These are phyloP conservation scores for Scedosporium boydii DNA, from an alignment of 2,329 filamentous ascomycete genomes.

Conservation along the genomic window DNA sequence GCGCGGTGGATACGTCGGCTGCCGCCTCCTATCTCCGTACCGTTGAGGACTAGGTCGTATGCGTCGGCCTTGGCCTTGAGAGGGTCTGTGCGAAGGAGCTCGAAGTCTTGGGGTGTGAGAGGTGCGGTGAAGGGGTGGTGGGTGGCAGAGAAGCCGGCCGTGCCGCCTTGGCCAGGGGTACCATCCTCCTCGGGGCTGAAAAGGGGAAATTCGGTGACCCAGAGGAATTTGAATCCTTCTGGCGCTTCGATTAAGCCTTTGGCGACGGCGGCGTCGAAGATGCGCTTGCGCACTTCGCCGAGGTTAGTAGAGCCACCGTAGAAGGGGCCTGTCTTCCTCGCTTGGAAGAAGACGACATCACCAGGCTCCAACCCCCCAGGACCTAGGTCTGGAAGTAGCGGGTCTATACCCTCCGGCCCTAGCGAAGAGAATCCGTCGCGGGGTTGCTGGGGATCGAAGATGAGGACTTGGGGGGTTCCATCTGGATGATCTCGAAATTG, in stretches of 20 bases:
- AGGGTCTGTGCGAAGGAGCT: conserved; percentile 63
- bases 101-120: conserved; percentile 59
- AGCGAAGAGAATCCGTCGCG: conserved; percentile 68
- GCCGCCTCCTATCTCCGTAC: conserved; percentile 86
- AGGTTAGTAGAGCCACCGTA: conserved; percentile 63
- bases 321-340: conserved; percentile 55
- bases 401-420: conserved; percentile 28
- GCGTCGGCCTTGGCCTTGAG: conserved; percentile 70
- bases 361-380: conserved; percentile 46
- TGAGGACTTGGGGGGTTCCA: conserved; percentile 66
- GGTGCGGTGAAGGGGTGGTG: conserved; percentile 97
- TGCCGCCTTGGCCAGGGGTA: conserved; percentile 67
- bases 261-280: conserved; percentile 62
- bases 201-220: conserved; percentile 86
- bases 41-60: conserved; percentile 94
- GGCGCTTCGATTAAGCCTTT: conserved; percentile 42
- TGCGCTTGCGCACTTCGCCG: conserved; percentile 60
- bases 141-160: conserved; percentile 71
- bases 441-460: conserved; percentile 61
- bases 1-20: conserved; percentile 86
- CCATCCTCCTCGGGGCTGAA: conserved; percentile 63
- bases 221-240: conserved; percentile 58
- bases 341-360: conserved; percentile 74
- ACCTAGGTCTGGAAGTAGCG: conserved; percentile 3
- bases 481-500: conserved; percentile 60